These are phyloP conservation scores for Aspergillus sclerotialis DNA, from an alignment of 2,329 filamentous ascomycete species.

Conservation along the genomic window DNA sequence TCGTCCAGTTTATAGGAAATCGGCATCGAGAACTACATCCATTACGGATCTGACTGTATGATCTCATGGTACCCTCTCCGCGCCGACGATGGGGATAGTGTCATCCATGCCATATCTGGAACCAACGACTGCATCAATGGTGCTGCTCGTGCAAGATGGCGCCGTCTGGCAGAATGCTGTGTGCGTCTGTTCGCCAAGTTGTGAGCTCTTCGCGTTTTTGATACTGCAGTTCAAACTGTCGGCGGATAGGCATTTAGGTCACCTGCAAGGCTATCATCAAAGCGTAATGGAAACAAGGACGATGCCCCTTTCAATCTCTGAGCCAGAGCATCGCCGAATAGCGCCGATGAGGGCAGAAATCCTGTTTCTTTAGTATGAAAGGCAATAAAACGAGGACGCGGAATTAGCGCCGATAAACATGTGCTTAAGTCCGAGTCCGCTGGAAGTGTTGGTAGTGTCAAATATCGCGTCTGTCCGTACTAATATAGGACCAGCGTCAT, in stretches of 20 bases:
- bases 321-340: background rate
- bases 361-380: background rate
- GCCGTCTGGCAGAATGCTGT: background rate
- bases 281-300: slow-evolving; percentile 2
- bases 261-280: background rate
- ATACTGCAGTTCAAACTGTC: slow-evolving; percentile 1
- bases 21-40: slow-evolving; percentile 12
- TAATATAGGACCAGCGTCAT: no score
- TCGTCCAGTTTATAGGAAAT: no score
- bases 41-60: slow-evolving; percentile 12
- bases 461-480: no score
- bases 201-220: background rate
- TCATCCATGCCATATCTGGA: background rate
- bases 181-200: background rate
- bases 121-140: background rate
- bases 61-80: background rate
- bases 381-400: no score
- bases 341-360: background rate
- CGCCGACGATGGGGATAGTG: background rate
- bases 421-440: no score
- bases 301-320: background rate
- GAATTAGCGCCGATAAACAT: no score
- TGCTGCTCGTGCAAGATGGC: background rate
- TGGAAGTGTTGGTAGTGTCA: no score
- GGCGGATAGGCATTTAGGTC: slow-evolving; percentile 1